Percentiles rank a stretch among this genome's conserved stretches.
Evolutionary conservation across 2,329 filamentous ascomycete genomes (phyloP).

Genomic region (Talaromyces amestolkiae): DNA sequence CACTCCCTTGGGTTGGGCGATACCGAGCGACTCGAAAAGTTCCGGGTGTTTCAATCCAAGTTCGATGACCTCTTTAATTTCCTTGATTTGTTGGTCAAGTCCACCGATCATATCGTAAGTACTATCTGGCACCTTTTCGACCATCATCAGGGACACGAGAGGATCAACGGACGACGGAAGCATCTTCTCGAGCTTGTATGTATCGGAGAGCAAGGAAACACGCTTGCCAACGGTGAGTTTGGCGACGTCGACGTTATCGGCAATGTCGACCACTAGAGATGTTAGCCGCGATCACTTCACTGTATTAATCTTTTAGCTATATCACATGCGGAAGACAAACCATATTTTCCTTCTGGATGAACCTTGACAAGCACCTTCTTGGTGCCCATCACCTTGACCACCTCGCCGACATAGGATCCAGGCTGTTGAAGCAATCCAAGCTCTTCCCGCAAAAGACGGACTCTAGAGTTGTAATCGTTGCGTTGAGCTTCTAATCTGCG

Average conservation of each 20-base stretch:
- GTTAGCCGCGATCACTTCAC: background rate
- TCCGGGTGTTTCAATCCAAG: slow-evolving; percentile 97
- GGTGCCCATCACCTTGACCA: slow-evolving; percentile 99
- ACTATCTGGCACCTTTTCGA: slow-evolving; percentile 98
- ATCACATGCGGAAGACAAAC: slow-evolving; percentile 47
- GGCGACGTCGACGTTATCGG: slow-evolving; percentile 87
- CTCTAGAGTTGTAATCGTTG: slow-evolving; percentile 98
- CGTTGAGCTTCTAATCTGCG: slow-evolving; percentile 94
- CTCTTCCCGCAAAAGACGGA: slow-evolving; percentile 91
- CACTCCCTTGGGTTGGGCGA: slow-evolving; percentile 96
- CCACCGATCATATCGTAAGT: slow-evolving; percentile 99
- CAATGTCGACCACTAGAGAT: slow-evolving; percentile 80
- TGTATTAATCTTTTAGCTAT: background rate
- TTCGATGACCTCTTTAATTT: slow-evolving; percentile 99
- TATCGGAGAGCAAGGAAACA: slow-evolving; percentile 92
- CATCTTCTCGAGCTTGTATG: slow-evolving; percentile 98
- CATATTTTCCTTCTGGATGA: slow-evolving; percentile 99
- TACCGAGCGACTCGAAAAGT: slow-evolving; percentile 97
- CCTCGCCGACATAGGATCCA: slow-evolving; percentile 96
- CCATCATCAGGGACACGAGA: slow-evolving; percentile 99
- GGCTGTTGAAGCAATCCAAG: slow-evolving; percentile 93
- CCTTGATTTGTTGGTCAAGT: slow-evolving; percentile 98
- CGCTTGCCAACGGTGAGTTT: slow-evolving; percentile 98
- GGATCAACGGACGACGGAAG: slow-evolving; percentile 97
- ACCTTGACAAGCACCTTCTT: slow-evolving; percentile 99